phyloP scores from a whole-genome alignment of 2,329 filamentous ascomycete species.

The Pestalotiopsis sp. region DNA sequence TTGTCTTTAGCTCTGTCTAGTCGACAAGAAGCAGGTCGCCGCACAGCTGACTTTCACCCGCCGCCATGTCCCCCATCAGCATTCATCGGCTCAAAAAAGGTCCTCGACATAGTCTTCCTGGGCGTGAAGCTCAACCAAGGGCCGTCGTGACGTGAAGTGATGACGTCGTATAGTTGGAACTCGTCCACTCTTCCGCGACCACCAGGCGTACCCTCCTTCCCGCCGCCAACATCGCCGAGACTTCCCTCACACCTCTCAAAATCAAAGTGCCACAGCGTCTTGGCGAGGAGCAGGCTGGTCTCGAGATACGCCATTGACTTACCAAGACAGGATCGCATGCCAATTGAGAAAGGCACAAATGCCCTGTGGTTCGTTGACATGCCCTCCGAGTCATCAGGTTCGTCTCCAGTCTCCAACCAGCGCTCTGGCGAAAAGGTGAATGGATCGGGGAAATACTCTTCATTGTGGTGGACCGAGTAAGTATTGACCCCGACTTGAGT shows the following conservation, averaged over 20 bases:
- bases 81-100: neutral
- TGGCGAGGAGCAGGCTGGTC: conserved; percentile 21
- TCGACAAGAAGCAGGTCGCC: no score
- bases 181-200: neutral
- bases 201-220: neutral
- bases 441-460: conserved; percentile 27
- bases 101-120: neutral
- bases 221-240: neutral
- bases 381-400: neutral
- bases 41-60: no score
- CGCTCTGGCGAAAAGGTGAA: conserved; percentile 34
- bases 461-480: conserved; percentile 38
- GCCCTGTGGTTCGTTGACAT: conserved; percentile 18
- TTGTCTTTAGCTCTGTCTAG: no score
- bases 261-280: conserved; percentile 21
- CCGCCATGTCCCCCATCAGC: no score
- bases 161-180: neutral
- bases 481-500: conserved; percentile 33
- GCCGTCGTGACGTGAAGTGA: conserved; percentile 1
- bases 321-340: conserved; percentile 37
- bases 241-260: conserved; percentile 8
- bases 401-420: conserved; percentile 27
- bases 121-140: neutral
- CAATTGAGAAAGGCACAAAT: conserved; percentile 36
- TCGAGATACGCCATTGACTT: conserved; percentile 28